These are phyloP conservation scores for Plasmodium falciparum DNA, from an alignment of 169 alveolate species.

Conservation along the genomic window DNA sequence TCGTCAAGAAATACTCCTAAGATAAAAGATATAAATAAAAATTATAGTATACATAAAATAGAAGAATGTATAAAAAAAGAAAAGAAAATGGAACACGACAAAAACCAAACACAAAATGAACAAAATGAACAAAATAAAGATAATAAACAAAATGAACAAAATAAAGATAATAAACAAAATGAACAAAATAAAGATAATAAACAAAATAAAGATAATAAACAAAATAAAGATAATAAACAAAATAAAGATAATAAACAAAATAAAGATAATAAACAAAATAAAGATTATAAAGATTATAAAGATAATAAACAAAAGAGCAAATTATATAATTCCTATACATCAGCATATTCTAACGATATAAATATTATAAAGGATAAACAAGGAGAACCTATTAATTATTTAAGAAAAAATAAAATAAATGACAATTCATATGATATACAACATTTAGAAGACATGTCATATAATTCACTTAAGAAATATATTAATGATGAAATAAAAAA, in stretches of 20 bases:
- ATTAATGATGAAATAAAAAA: constrained; percentile 26
- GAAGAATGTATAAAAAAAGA: too few relatives aligned
- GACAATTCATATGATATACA: not conserved
- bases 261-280: not conserved
- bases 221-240: not conserved
- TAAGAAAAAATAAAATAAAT: constrained; percentile 18
- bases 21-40: too few relatives aligned
- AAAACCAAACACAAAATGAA: too few relatives aligned
- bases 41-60: constrained; percentile 6
- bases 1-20: too few relatives aligned
- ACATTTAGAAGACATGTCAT: constrained; percentile 9
- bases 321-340: too few relatives aligned
- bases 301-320: too few relatives aligned
- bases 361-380: constrained; percentile 5
- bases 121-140: too few relatives aligned
- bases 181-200: not conserved
- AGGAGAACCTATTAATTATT: constrained; percentile 24
- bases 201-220: not conserved
- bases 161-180: constrained; percentile 4
- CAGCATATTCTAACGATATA: too few relatives aligned
- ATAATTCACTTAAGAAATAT: constrained; percentile 18
- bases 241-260: constrained; percentile 1
- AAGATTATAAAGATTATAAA: not conserved
- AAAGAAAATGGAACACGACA: too few relatives aligned
- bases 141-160: not conserved